Base-by-base conservation (phyloP, 768 basidiomycete species). In the Lentinula boryana region DNA sequence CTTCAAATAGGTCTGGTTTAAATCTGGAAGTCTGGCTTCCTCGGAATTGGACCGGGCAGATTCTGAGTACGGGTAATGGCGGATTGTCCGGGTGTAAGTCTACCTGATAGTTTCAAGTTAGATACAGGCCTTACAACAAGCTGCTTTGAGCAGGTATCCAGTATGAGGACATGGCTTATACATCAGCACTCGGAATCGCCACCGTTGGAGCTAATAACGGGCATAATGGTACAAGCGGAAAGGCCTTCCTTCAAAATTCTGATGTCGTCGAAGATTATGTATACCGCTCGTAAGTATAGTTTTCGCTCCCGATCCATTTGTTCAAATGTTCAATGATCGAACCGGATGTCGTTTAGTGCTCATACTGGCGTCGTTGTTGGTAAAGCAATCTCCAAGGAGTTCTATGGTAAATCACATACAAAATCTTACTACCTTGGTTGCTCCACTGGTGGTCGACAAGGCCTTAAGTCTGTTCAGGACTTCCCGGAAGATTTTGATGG, bases 401-500 rank as follows among this genome's bases (percentile, higher is more conserved):
- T 66, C 44, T 69, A 69, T 58, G 63, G 60, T 38, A 41, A 23
- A 10, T 38, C 38, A 5, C 61, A 63, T 43, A 44, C 32, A 33
- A 68, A 68, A 56, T 67, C 64, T 2, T 69, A 69, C 51, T 69
- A 55, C 50, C 38, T 64, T 15, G 68, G 68, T 10, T 69, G 68
- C 56, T 67, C 66, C 1, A 66, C 63, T 4, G 68, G 67, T 27
- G 68, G 68, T n/a, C 64, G 68, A 46, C 67, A 68, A 63, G 68
- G 63, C n/a, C 53, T 67, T 8, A 63, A 66, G 50, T 62, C 64
- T 5, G 64, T 63, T 13, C 60, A 63, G 35, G 44, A 62, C 18
- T 68, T 63, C 46, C 68, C 68, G 4, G 63, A 65, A 10, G 68
- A 69, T 55, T 69, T 69, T 54, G 66, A 68, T 53, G 68, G 66